Evolutionary conservation across 176 grass and related monocot species (phyloP).

Genomic region (Oryza nivara): DNA sequence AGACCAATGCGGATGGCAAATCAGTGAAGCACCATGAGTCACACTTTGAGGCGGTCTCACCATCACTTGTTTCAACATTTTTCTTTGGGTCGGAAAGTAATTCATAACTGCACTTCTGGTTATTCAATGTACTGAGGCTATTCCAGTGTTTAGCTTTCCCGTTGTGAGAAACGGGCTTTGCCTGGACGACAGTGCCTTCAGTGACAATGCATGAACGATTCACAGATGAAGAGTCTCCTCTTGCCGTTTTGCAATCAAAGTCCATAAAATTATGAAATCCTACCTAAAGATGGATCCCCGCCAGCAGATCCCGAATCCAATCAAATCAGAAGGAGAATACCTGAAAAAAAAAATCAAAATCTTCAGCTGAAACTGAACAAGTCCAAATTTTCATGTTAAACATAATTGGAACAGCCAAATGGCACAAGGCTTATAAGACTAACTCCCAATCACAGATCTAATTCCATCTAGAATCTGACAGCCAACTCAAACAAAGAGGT

Average conservation of each 20-base stretch:
- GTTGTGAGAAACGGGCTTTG: slow-evolving; percentile 8
- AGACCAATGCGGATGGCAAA: slow-evolving; percentile 70
- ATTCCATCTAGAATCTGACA: background rate
- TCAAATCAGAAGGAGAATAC: slow-evolving; percentile 11
- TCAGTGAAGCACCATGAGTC: slow-evolving; percentile 58
- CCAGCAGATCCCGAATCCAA: slow-evolving; percentile 22
- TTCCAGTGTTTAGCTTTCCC: slow-evolving; percentile 40
- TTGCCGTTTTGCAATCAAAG: slow-evolving; percentile 69
- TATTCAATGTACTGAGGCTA: slow-evolving; percentile 37
- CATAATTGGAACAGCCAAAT: background rate
- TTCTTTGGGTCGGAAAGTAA: slow-evolving; percentile 37
- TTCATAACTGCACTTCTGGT: slow-evolving; percentile 37
- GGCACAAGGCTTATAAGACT: background rate
- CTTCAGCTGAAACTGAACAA: slow-evolving; percentile 3
- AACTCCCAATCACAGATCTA: background rate
- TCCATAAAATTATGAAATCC: slow-evolving; percentile 73
- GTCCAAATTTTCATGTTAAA: background rate
- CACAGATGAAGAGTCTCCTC: slow-evolving; percentile 50
- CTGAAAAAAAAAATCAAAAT: slow-evolving; percentile 21
- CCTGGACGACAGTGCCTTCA: slow-evolving; percentile 37
- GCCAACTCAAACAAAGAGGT: slow-evolving; percentile 1
- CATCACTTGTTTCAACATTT: slow-evolving; percentile 29
- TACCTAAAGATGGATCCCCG: slow-evolving; percentile 11
- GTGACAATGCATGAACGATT: slow-evolving; percentile 34
- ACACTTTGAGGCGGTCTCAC: slow-evolving; percentile 24